Conservation (phyloP, 306 rosid species). For the Begonia loranthoides region DNA sequence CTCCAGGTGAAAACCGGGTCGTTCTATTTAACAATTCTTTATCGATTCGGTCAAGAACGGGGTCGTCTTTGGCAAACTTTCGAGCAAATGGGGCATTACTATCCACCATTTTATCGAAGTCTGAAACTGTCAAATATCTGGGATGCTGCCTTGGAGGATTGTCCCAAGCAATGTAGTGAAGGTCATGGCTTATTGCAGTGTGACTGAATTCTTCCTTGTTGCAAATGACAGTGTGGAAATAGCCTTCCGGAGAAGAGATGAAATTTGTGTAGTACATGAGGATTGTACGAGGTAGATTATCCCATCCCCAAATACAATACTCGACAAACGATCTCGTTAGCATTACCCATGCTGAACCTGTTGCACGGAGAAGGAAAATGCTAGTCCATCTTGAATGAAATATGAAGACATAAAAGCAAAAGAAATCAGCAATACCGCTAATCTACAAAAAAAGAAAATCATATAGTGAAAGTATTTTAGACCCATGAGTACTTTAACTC, state of each 20-base stretch:
- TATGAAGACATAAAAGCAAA: neutral
- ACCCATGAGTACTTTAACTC: too few species aligned
- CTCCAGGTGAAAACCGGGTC: slow-evolving; percentile 61
- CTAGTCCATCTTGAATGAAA: too few species aligned
- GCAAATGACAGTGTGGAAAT: slow-evolving; percentile 82
- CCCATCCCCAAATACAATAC: slow-evolving; percentile 98
- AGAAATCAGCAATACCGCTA: neutral
- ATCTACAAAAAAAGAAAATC: too few species aligned
- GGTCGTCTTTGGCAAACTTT: slow-evolving; percentile 69
- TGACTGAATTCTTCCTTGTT: slow-evolving; percentile 51
- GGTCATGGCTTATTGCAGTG: slow-evolving; percentile 75
- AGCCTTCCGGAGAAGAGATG: slow-evolving; percentile 86
- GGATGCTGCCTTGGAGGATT: slow-evolving; percentile 98
- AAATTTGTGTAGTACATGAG: slow-evolving; percentile 87
- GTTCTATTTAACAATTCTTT: slow-evolving; percentile 66
- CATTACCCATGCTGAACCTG: slow-evolving; percentile 97
- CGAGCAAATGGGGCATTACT: slow-evolving; percentile 89
- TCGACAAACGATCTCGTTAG: slow-evolving; percentile 69
- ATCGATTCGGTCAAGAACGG: slow-evolving; percentile 79
- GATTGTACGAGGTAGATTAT: slow-evolving; percentile 78
- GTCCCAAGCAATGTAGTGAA: slow-evolving; percentile 99
- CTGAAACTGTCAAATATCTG: slow-evolving; percentile 47
- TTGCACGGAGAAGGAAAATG: slow-evolving; percentile 5
- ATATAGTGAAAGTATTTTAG: too few species aligned
- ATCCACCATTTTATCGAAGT: slow-evolving; percentile 63